Percentiles rank a stretch among this genome's conserved stretches.
Conservation (phyloP, 192 early-diverging fungal species). For the Podila epicladia region DNA sequence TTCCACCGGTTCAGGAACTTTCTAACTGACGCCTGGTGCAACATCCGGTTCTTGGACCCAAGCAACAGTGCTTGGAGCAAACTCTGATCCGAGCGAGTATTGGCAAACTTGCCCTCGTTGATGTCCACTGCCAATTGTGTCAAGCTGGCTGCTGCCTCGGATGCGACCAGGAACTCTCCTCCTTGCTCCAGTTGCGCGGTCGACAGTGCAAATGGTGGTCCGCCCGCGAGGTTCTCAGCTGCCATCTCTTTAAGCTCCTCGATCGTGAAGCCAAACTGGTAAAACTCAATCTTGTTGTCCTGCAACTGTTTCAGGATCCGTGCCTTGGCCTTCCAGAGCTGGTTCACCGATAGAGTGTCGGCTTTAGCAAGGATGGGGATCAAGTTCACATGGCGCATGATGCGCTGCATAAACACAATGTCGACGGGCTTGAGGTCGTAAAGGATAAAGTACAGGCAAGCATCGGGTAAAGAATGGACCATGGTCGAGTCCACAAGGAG, state of each 20-base stretch:
- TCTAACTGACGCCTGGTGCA: slow-evolving; percentile 36
- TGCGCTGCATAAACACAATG: slow-evolving; percentile 95
- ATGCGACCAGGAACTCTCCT: neutral
- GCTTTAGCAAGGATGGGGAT: slow-evolving; percentile 96
- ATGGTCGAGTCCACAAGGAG: slow-evolving; percentile 43
- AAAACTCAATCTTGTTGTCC: slow-evolving; percentile 46
- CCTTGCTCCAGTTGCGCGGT: slow-evolving; percentile 29
- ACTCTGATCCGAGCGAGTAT: slow-evolving; percentile 27
- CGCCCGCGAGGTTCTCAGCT: slow-evolving; percentile 27
- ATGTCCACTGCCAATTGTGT: slow-evolving; percentile 34
- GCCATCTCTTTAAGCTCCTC: slow-evolving; percentile 45
- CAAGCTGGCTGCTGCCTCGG: slow-evolving; percentile 7
- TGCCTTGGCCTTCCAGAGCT: slow-evolving; percentile 89
- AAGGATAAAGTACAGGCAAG: slow-evolving; percentile 44
- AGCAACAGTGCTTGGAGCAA: slow-evolving; percentile 30
- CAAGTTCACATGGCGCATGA: slow-evolving; percentile 91
- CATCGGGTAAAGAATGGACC: slow-evolving; percentile 44
- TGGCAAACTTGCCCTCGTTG: slow-evolving; percentile 35
- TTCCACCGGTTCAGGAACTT: slow-evolving; percentile 50
- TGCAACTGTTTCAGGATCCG: slow-evolving; percentile 60
- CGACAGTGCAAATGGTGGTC: slow-evolving; percentile 42
- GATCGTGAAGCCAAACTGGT: slow-evolving; percentile 29
- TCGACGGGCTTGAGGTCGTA: slow-evolving; percentile 80
- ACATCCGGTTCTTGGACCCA: slow-evolving; percentile 37
- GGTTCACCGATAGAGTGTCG: slow-evolving; percentile 88